These are phyloP conservation scores for Fraxinus cuspidata DNA, from an alignment of 257 asterid genomes.

Conservation along the genomic window DNA sequence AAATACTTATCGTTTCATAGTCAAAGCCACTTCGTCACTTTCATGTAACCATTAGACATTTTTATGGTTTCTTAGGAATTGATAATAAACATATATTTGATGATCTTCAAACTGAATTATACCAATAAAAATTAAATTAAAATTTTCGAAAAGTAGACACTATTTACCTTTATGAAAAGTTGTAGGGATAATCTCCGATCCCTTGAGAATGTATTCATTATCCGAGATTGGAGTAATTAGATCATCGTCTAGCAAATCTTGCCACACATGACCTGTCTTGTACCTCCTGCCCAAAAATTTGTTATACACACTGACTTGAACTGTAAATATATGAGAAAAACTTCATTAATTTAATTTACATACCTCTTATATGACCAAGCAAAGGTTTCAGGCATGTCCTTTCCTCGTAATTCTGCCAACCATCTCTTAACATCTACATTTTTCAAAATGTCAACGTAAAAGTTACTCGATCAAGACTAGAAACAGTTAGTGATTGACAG, in stretches of 20 bases:
- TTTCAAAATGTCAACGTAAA: background rate
- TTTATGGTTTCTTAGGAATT: background rate
- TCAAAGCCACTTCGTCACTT: too few species aligned
- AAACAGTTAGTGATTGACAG: background rate
- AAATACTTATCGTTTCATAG: too few species aligned
- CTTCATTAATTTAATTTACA: background rate
- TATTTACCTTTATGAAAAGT: conserved; percentile 40
- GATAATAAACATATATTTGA: background rate
- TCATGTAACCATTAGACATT: background rate
- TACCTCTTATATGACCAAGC: conserved; percentile 48
- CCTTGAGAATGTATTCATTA: conserved; percentile 89
- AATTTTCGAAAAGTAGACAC: too few species aligned
- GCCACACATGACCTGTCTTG: conserved; percentile 86
- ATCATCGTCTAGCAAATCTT: conserved; percentile 89
- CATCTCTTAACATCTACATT: conserved; percentile 34
- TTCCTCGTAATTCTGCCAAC: conserved; percentile 53
- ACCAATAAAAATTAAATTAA: too few species aligned
- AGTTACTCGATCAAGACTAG: background rate
- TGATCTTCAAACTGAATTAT: too few species aligned
- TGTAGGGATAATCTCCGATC: conserved; percentile 59
- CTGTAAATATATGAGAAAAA: background rate
- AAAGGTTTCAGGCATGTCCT: conserved; percentile 51
- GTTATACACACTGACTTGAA: too few species aligned
- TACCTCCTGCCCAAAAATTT: conserved; percentile 50
- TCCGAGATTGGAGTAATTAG: conserved; percentile 86